Base-by-base conservation (phyloP, 495 filamentous ascomycete genomes). In the Podospora tetraspora region DNA sequence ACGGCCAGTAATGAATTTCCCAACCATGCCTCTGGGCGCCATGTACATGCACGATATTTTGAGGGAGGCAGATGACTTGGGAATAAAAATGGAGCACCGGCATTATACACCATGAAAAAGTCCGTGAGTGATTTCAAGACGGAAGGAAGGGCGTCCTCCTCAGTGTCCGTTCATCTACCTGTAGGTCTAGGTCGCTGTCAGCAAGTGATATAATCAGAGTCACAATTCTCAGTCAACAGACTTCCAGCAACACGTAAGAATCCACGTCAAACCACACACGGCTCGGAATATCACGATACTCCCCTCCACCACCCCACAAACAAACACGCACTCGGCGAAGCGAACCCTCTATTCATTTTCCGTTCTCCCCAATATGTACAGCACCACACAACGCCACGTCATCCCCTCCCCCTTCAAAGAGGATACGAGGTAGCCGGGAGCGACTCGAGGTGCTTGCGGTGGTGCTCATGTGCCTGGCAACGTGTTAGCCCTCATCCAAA, bases 381-480 rank as follows among this genome's bases (percentile, higher is more conserved):
- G 34, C 24, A 57, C 12, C 58, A 58, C 59, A 22, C n/a, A n/a
- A n/a, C n/a, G n/a, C n/a, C n/a, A n/a, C n/a, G n/a, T n/a, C 43
- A 29, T 4, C 8, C 25, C 43, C 57, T 19, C 21, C 19, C 63
- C 68, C 72, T 77, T 32, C 30, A 62, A 70, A 81, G 66, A 94
- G 87, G 23, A 92, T 93, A 97, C 66, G 89, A 86, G 23, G 92
- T 92, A 61, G 85, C 79, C 56, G 92, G 91, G 12, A 93, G 81
- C 60, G 92, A 89, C 80, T 97, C 85, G 70, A 97, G 85, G 72
- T 92, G 87, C 71, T 89, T 83, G 70, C 91, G 85, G 81, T 97
- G 88, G 68, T 94, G 90, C 73, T 96, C 92, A 71, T 96, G 86
- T 66, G 94, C 94, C 93, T 97, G 24, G 1, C 10, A 58, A 59